Conservation (phyloP, 768 basidiomycete species). For the Cytidiella melzeri region DNA sequence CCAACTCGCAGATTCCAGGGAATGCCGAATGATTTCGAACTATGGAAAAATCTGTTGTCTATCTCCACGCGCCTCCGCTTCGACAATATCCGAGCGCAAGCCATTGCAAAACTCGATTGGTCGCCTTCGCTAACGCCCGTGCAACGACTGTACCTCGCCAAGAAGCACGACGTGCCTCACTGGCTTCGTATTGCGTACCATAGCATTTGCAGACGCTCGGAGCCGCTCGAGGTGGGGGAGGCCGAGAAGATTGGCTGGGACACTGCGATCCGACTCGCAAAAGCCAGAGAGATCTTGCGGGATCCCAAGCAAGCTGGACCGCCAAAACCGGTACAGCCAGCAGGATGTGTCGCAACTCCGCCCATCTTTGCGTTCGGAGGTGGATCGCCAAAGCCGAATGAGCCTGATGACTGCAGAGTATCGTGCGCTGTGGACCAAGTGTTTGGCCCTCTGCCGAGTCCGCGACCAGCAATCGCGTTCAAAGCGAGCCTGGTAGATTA, state of each 20-base stretch:
- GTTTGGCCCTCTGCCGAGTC: too few species aligned
- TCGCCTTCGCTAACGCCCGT: constrained; percentile 10
- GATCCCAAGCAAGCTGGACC: neutral
- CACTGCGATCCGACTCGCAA: constrained; percentile 21
- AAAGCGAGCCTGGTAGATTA: too few species aligned
- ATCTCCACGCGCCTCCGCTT: constrained; percentile 32
- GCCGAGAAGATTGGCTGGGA: constrained; percentile 29
- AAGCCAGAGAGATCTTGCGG: constrained; percentile 21
- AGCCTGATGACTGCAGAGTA: too few species aligned
- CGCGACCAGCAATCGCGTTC: too few species aligned
- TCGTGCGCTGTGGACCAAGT: too few species aligned
- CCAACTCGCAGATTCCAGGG: neutral
- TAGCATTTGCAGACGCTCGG: constrained; percentile 28
- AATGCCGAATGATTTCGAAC: constrained; percentile 10
- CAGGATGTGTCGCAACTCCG: too few species aligned
- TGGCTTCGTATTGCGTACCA: constrained; percentile 36
- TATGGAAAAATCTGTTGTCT: constrained; percentile 32
- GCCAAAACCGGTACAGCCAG: neutral
- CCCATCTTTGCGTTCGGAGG: too few species aligned
- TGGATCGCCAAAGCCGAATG: too few species aligned
- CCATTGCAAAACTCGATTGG: constrained; percentile 26
- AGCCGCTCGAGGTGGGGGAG: constrained; percentile 30
- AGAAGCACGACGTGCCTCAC: constrained; percentile 30
- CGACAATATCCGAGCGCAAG: constrained; percentile 25
- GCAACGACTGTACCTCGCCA: constrained; percentile 33